Conservation (phyloP, 495 filamentous ascomycete genomes). For the Neurospora sp. region DNA sequence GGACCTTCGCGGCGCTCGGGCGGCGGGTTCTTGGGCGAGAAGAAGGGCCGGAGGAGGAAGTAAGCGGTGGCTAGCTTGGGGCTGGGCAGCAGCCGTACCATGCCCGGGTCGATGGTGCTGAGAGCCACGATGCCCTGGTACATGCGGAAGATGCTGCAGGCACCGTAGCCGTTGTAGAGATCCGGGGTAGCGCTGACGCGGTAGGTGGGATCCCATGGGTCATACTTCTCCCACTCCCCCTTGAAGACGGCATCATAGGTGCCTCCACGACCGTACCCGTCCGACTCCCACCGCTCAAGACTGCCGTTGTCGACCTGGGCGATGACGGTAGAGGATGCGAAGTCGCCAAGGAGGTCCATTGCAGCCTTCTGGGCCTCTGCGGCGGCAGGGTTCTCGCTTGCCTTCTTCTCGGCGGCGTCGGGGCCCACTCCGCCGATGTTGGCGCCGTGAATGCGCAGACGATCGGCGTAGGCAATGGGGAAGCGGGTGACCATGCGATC, state of each 20-base stretch:
- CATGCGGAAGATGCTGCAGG: conserved; percentile 81
- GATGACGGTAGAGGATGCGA: conserved; percentile 35
- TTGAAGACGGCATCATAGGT: conserved; percentile 68
- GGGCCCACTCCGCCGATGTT: conserved; percentile 27
- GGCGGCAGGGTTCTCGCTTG: conserved; percentile 8
- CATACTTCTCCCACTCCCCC: conserved; percentile 78
- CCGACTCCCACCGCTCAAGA: conserved; percentile 82
- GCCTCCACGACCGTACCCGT: conserved; percentile 60
- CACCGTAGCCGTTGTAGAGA: conserved; percentile 77
- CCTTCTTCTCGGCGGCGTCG: conserved; percentile 11
- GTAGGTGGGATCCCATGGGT: conserved; percentile 73
- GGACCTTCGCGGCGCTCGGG: conserved; percentile 25
- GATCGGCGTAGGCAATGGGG: conserved; percentile 74
- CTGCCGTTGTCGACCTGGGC: conserved; percentile 81
- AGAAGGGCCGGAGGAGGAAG: conserved; percentile 81
- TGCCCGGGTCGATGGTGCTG: conserved; percentile 67
- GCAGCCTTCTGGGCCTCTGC: conserved; percentile 15
- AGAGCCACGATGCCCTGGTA: conserved; percentile 85
- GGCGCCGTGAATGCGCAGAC: conserved; percentile 60
- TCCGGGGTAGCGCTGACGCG: conserved; percentile 65
- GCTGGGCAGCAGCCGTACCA: conserved; percentile 75
- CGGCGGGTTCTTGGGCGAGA: conserved; percentile 43
- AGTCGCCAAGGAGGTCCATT: conserved; percentile 34
- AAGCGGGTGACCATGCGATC: conserved; percentile 45
- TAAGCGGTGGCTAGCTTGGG: conserved; percentile 77